Evolutionary conservation across 2,329 filamentous ascomycete species (phyloP).

Genomic region (Aspergillus caelatus): DNA sequence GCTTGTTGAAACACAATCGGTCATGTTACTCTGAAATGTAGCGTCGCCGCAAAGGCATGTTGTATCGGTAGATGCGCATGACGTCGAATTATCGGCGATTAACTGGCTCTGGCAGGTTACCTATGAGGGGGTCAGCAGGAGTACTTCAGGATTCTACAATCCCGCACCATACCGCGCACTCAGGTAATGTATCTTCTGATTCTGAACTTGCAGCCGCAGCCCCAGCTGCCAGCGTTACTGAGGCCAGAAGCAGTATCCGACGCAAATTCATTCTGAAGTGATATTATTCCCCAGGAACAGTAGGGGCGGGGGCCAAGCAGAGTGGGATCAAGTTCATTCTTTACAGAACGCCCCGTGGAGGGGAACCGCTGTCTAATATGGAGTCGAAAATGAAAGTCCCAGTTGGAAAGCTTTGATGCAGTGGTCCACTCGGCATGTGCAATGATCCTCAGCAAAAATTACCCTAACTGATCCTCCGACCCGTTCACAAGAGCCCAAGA

Average conservation of each 20-base stretch:
- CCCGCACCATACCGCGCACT: not conserved
- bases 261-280: not conserved
- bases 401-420: not conserved
- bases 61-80: conserved; percentile 4
- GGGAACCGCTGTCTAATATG: conserved; percentile 5
- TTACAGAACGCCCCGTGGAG: not conserved
- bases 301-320: not conserved
- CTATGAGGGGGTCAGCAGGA: not conserved
- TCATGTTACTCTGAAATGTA: conserved; percentile 1
- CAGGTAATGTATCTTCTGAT: not conserved
- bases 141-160: no score
- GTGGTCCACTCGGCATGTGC: not conserved
- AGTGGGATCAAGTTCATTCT: not conserved
- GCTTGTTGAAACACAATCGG: conserved; percentile 1
- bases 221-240: not conserved
- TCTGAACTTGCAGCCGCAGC: not conserved
- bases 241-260: not conserved
- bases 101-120: not conserved
- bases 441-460: not conserved
- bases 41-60: conserved; percentile 12
- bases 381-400: not conserved
- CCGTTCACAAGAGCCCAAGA: not conserved
- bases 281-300: not conserved
- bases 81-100: not conserved
- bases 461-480: not conserved